A percentile compares a stretch with the other conserved stretches of the same genome.
Evolutionary conservation across 352 stramenopile genomes (phyloP).

Genomic region (Phytophthora melonis): DNA sequence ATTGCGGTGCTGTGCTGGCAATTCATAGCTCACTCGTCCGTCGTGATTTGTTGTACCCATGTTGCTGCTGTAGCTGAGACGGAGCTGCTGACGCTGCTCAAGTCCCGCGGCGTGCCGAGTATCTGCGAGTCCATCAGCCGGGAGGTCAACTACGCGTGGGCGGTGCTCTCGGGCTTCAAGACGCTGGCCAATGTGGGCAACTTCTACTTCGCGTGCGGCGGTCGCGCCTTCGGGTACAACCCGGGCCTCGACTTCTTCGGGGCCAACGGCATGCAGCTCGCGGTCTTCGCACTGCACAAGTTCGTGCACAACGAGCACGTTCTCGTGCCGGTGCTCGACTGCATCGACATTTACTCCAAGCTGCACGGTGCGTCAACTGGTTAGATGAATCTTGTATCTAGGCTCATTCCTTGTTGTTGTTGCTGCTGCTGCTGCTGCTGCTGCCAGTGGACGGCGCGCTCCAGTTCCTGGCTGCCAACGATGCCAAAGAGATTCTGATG

Average conservation of each 20-base stretch:
- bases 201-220: constrained; percentile 83
- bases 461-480: constrained; percentile 68
- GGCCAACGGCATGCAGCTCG: constrained; percentile 71
- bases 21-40: constrained; percentile 1
- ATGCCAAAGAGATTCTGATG: constrained; percentile 70
- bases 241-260: constrained; percentile 73
- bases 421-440: not conserved
- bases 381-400: not conserved
- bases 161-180: constrained; percentile 72
- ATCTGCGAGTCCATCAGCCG: constrained; percentile 77
- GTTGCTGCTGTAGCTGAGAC: constrained; percentile 52
- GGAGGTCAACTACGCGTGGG: constrained; percentile 86
- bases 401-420: not conserved
- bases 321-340: constrained; percentile 72
- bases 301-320: constrained; percentile 80
- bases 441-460: constrained; percentile 64
- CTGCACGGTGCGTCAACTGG: constrained; percentile 55
- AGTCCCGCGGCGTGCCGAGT: constrained; percentile 64
- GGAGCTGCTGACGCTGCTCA: constrained; percentile 71
- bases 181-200: constrained; percentile 72
- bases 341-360: constrained; percentile 76
- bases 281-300: constrained; percentile 73
- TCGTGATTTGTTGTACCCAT: constrained; percentile 1
- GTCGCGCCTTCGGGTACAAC: constrained; percentile 74
- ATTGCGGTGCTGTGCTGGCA: not conserved